Conservation (phyloP, 768 basidiomycete genomes). For the Rhizopogon vulgaris region DNA sequence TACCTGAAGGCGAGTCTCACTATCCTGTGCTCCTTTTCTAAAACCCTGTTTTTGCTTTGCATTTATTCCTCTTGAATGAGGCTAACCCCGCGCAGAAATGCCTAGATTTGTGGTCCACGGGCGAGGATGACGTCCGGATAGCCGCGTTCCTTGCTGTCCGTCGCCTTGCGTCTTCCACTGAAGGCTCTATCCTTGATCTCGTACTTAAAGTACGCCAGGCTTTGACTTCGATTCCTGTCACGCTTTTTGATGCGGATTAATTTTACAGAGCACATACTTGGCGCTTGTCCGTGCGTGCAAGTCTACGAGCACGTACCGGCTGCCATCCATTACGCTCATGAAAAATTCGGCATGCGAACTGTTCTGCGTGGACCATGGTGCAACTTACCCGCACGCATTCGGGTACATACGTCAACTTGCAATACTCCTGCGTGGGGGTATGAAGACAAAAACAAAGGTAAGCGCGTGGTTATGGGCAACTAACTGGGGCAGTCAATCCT, state of each 20-base stretch:
- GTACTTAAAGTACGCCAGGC: conserved; percentile 67
- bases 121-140: conserved; percentile 76
- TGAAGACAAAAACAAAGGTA: conserved; percentile 84
- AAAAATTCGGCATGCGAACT: conserved; percentile 96
- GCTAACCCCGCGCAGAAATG: conserved; percentile 49
- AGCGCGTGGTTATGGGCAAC: conserved; percentile 8
- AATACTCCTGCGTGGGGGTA: conserved; percentile 84
- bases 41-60: conserved; percentile 3
- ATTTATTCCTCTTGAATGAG: neutral
- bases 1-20: conserved; percentile 69
- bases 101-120: conserved; percentile 77
- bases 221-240: neutral
- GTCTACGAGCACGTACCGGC: conserved; percentile 76
- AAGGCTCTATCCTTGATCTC: conserved; percentile 76
- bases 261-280: conserved; percentile 74
- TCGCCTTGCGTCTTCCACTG: conserved; percentile 68
- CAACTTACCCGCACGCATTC: conserved; percentile 91
- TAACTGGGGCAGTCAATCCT: neutral
- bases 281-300: conserved; percentile 80
- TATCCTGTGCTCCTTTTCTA: neutral
- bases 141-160: conserved; percentile 82
- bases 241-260: neutral
- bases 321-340: conserved; percentile 93
- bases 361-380: conserved; percentile 69
- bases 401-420: conserved; percentile 94